phyloP scores from a whole-genome alignment of 805 yeast species.

The Saccharomycopsis fibuligera region DNA sequence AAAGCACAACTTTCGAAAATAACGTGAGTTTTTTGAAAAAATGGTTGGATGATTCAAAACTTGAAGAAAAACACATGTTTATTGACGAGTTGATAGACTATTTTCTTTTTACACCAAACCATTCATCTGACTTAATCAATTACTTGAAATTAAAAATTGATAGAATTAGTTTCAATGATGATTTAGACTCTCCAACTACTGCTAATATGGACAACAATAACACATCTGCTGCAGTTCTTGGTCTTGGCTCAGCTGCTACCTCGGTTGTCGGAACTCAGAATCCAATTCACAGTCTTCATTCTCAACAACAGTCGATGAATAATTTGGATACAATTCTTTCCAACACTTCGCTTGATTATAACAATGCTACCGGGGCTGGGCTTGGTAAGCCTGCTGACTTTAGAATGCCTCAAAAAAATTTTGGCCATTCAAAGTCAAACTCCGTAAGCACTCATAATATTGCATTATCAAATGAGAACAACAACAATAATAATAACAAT shows the following conservation, averaged over 20 bases:
- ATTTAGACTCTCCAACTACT: slow-evolving; percentile 19
- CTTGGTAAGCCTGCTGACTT: not conserved
- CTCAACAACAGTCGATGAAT: slow-evolving; percentile 4
- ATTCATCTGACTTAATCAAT: slow-evolving; percentile 19
- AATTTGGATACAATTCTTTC: slow-evolving; percentile 11
- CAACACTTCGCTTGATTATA: not conserved
- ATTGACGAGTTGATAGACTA: slow-evolving; percentile 21
- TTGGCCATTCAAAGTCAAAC: slow-evolving; percentile 9
- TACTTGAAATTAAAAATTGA: slow-evolving; percentile 19
- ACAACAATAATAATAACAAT: slow-evolving; percentile 11
- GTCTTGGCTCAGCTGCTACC: too few species aligned
- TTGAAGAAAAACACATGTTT: slow-evolving; percentile 16
- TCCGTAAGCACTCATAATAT: slow-evolving; percentile 11
- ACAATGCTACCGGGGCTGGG: not conserved
- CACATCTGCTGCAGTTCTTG: not conserved
- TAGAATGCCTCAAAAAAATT: too few species aligned
- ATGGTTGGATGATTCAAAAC: slow-evolving; percentile 10
- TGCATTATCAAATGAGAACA: not conserved
- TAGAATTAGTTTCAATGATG: slow-evolving; percentile 20
- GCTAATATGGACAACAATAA: not conserved
- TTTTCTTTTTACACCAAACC: slow-evolving; percentile 17
- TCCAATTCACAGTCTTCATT: not conserved
- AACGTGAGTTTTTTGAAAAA: slow-evolving; percentile 6
- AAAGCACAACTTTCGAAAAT: not conserved
- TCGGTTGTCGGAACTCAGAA: not conserved